phyloP scores from a whole-genome alignment of 2,329 filamentous ascomycete species.

The Parastagonospora avenae region DNA sequence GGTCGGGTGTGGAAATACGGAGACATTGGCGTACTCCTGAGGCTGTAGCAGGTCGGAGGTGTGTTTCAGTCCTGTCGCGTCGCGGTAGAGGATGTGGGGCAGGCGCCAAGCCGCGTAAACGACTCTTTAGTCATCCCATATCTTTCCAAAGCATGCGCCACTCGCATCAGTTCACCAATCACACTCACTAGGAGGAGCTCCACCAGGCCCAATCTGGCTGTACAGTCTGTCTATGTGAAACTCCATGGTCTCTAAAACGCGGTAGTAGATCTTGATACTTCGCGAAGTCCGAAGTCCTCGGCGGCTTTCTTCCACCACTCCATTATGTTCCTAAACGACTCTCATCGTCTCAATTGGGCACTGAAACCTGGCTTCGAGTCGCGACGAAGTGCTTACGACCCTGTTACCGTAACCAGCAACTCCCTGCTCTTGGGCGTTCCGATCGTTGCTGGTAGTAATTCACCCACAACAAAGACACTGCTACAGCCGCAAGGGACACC shows the following conservation, averaged over 20 bases:
- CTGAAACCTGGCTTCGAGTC: conserved; percentile 34
- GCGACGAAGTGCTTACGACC: conserved; percentile 24
- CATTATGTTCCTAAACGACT: conserved; percentile 23
- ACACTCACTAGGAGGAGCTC: neutral
- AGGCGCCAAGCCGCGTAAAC: conserved; percentile 2
- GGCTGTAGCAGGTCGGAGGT: conserved; percentile 23
- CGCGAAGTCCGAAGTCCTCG: conserved; percentile 1
- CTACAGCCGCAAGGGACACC: conserved; percentile 39
- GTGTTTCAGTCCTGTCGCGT: conserved; percentile 33
- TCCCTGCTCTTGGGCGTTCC: conserved; percentile 22
- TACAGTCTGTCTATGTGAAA: neutral
- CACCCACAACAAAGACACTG: conserved; percentile 23
- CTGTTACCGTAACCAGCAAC: conserved; percentile 18
- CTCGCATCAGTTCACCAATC: conserved; percentile 2
- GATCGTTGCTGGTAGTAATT: conserved; percentile 16
- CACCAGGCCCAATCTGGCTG: neutral
- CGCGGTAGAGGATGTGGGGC: conserved; percentile 17
- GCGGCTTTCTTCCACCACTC: conserved; percentile 16
- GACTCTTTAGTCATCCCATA: conserved; percentile 17
- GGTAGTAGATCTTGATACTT: conserved; percentile 16
- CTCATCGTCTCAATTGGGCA: conserved; percentile 28
- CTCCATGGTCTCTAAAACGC: conserved; percentile 4
- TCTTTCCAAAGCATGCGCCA: conserved; percentile 12
- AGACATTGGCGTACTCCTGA: conserved; percentile 23
- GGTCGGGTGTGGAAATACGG: conserved; percentile 23